These are phyloP conservation scores for Neurospora pannonica DNA, from an alignment of 495 filamentous ascomycete species.

Conservation along the genomic window DNA sequence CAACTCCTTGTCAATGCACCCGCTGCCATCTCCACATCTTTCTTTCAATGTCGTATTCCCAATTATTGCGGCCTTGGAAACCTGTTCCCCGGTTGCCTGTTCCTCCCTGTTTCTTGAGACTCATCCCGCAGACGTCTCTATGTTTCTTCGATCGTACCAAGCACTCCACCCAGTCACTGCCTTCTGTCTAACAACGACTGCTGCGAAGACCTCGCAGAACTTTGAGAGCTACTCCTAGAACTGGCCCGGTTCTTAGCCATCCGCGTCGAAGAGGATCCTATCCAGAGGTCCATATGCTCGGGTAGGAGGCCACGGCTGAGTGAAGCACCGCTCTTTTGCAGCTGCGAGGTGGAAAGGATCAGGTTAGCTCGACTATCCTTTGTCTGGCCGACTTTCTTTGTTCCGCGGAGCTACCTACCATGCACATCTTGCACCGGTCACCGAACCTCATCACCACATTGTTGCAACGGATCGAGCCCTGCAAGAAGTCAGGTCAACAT, in stretches of 20 bases:
- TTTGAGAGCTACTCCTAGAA: background rate
- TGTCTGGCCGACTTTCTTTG: background rate
- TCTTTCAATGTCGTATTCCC: background rate
- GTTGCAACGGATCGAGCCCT: slow-evolving; percentile 36
- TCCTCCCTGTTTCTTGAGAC: background rate
- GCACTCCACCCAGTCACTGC: background rate
- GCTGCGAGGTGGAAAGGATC: background rate
- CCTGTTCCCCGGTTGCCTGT: background rate
- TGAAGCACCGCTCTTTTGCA: slow-evolving; percentile 16
- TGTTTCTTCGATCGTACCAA: background rate
- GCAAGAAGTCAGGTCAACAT: slow-evolving; percentile 2
- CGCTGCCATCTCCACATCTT: background rate
- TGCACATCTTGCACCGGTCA: slow-evolving; percentile 34
- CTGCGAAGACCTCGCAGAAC: background rate
- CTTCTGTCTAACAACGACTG: background rate
- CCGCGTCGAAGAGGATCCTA: background rate
- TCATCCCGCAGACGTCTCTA: background rate
- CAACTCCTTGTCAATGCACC: background rate
- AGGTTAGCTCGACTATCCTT: background rate
- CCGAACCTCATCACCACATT: slow-evolving; percentile 38
- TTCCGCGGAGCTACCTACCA: slow-evolving; percentile 19
- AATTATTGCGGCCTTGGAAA: background rate
- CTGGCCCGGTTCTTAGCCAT: background rate
- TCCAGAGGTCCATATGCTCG: slow-evolving; percentile 10
- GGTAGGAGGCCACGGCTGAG: slow-evolving; percentile 16